Conservation (phyloP, 129 eudicot species). For the Lonicera japonica region DNA sequence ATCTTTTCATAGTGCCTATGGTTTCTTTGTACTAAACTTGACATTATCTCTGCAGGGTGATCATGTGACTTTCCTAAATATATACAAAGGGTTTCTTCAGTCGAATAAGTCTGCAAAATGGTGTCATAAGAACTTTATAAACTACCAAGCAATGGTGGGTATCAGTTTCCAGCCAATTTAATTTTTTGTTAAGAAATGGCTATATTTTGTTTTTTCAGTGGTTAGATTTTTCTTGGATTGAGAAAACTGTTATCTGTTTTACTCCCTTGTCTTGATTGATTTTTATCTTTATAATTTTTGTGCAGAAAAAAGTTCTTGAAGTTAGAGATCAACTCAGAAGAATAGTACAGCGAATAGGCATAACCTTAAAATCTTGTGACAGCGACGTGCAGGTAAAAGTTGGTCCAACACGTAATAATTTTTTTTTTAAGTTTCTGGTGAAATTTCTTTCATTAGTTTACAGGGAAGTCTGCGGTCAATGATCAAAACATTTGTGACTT, state of each 20-base stretch:
- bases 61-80: constrained; percentile 90
- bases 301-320: constrained; percentile 80
- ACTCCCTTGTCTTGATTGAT: neutral
- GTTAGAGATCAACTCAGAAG: constrained; percentile 76
- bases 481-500: too few relatives aligned
- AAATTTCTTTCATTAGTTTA: too few relatives aligned
- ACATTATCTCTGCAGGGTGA: constrained; percentile 68
- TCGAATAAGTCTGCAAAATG: constrained; percentile 84
- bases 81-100: constrained; percentile 76
- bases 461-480: too few relatives aligned
- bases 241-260: neutral
- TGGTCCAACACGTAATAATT: neutral
- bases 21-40: neutral
- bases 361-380: constrained; percentile 72
- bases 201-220: neutral
- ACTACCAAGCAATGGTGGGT: constrained; percentile 92
- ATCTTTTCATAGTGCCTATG: neutral
- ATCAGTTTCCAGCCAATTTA: neutral
- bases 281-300: neutral
- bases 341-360: constrained; percentile 67
- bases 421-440: too few relatives aligned
- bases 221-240: neutral
- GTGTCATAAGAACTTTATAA: constrained; percentile 88
- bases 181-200: neutral
- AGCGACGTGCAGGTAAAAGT: constrained; percentile 66